Evolutionary conservation across 2,329 filamentous ascomycete species (phyloP), one percentile per base, ranked within the genome.

Genomic region (Paraphaeosphaeria minitans): DNA sequence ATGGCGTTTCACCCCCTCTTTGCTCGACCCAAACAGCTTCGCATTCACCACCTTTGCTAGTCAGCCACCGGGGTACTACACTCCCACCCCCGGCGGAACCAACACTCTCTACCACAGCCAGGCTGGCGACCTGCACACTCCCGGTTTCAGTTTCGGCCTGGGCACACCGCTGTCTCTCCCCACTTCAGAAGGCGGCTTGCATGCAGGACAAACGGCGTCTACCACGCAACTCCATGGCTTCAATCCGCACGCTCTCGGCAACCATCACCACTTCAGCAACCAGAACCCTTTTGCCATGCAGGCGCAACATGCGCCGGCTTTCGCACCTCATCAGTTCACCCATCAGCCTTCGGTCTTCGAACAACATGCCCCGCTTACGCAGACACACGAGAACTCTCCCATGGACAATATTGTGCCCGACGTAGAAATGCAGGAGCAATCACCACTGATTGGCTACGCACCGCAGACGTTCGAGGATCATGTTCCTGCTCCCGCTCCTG

Each of bases 1-100:
- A 67, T 95, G 93, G 88, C 86, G 90, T 65, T 93, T 97, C 71
- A 96, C 93, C 2, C 92, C 93, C 4, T 95, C 93, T 22, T 82
- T 96, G 57, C 85, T 98, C 73, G 94, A 98, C 73, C 88, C 92
- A 19, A 92, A 89, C 75, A 90, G 91, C 31, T 92, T 92, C 75
- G 86, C 87, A 24, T 97, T 97, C 77, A 84, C 87, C 59, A 84
- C 84, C 56, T 94, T 96, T 71, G 87, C 89, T 64, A 92, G 91
- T 76, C 90, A 93, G 64, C 86, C 89, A 47, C 86, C 90, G 16
- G 91, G 89, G 14, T 95, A 95, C 77, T 97, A 96, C 78, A 93
- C 92, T 8, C 91, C 93, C 2, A 96, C 92, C 1, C 90, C 92
- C 2, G 91, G 90, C 63, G 90, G 90, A 47, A 89, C 88, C 63